Percentiles rank a stretch among this genome's conserved stretches.
Evolutionary conservation across 345 rosid species (phyloP).

Genomic region (Hibiscus mutabilis): DNA sequence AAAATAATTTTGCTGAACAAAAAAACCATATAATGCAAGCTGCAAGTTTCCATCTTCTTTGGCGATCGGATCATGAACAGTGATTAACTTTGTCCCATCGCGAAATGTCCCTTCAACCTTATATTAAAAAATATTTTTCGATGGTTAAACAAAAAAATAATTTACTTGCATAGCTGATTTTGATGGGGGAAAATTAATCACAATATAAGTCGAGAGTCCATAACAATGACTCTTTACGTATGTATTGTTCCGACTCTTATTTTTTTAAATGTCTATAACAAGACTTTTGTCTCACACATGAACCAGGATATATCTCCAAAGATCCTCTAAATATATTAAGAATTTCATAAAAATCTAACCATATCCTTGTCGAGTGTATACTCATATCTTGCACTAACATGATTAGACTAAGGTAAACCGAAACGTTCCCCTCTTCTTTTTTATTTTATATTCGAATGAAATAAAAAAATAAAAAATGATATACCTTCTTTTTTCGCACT

Average conservation of each 20-base stretch:
- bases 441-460: too few relatives aligned
- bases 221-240: not conserved
- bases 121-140: constrained; percentile 10
- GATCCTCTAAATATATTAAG: not conserved
- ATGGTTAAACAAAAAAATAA: not conserved
- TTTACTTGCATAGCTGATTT: too few relatives aligned
- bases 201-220: not conserved
- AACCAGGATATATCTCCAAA: too few relatives aligned
- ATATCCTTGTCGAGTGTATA: too few relatives aligned
- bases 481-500: too few relatives aligned
- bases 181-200: not conserved
- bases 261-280: not conserved
- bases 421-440: too few relatives aligned
- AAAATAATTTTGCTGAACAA: too few relatives aligned
- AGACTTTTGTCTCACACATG: not conserved
- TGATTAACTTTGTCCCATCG: constrained; percentile 92
- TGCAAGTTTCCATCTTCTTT: constrained; percentile 74
- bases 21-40: constrained; percentile 87
- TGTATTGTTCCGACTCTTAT: not conserved
- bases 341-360: too few relatives aligned
- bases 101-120: constrained; percentile 96
- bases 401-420: too few relatives aligned
- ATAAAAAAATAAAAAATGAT: too few relatives aligned
- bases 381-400: not conserved
- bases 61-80: constrained; percentile 65